Conservation (phyloP, 1,284 basidiomycete species). For the Apiotrichum akiyoshidainum region DNA sequence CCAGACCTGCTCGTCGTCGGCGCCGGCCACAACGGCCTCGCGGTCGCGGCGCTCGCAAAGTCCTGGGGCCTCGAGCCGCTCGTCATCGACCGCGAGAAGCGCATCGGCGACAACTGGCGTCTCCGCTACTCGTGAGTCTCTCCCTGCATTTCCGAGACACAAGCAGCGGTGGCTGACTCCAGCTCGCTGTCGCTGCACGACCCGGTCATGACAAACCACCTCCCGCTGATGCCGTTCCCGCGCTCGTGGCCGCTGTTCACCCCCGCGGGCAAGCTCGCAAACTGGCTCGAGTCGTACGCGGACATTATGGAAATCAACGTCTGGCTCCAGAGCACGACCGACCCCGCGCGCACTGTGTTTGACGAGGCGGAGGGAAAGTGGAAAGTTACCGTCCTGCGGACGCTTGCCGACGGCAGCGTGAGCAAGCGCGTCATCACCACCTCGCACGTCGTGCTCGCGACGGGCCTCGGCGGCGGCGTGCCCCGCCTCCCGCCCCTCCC, state of each 20-base stretch:
- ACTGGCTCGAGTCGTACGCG: slow-evolving; percentile 67
- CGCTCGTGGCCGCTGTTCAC: slow-evolving; percentile 37
- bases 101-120: slow-evolving; percentile 62
- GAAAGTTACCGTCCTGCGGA: slow-evolving; percentile 56
- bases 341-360: slow-evolving; percentile 49
- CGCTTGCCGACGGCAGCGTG: slow-evolving; percentile 45
- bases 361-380: slow-evolving; percentile 56
- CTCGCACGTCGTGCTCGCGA: slow-evolving; percentile 56
- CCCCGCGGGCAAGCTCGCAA: slow-evolving; percentile 58
- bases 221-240: slow-evolving; percentile 34
- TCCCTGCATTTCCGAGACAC: no score
- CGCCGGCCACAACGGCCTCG: slow-evolving; percentile 64
- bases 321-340: slow-evolving; percentile 61
- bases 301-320: slow-evolving; percentile 63
- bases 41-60: slow-evolving; percentile 61
- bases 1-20: slow-evolving; percentile 50
- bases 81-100: slow-evolving; percentile 57
- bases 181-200: slow-evolving; percentile 61
- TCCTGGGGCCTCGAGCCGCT: slow-evolving; percentile 57
- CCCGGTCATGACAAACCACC: slow-evolving; percentile 55
- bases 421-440: slow-evolving; percentile 55
- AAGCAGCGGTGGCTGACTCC: no score
- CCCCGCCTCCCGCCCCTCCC: slow-evolving; percentile 52
- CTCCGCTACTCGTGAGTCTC: slow-evolving; percentile 53
- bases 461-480: slow-evolving; percentile 59